Base-by-base conservation (phyloP, 2,329 filamentous ascomycete genomes). In the Hirsutella rhossiliensis region DNA sequence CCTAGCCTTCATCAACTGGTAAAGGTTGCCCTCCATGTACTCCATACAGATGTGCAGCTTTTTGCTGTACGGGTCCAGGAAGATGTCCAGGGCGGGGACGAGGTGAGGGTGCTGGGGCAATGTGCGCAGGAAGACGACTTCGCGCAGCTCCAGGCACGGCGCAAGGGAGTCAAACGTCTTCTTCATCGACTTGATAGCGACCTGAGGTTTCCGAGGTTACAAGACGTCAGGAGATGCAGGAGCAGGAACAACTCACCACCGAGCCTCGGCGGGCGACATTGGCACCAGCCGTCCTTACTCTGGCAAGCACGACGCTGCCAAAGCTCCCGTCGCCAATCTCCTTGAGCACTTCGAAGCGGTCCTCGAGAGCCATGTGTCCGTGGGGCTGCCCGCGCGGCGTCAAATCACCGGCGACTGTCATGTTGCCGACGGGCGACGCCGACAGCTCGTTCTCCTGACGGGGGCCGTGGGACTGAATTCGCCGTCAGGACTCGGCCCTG, bases 161-260 rank as follows among this genome's bases (percentile, higher is more conserved):
- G 78, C 70, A 59, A 96, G 88, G 2, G 87, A 94, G 55, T 97
- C 89, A 56, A 97, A 98, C 0, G 84, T 89, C 77, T 98, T 98
- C 75, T 98, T 98, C 92, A 98, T 98, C 6, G 92, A 97, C 69
- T 98, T 98, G 68, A 98, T 96, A 38, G 92, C 92, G 56, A 98
- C 85, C 92, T 97, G 44, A 37, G 45, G 44, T 45, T 27, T 34
- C 42, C 20, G 20, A 15, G 5, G 20, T 29, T 20, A 45, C 36
- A 40, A 44, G 49, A 55, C 17, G 18, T 15, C 8, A 17, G 9
- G 11, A 18, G 4, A 20, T 7, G 12, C 39, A 49, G 53, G 43
- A 38, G 38, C 29, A 34, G 31, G 28, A 43, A 30, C 20, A 50
- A 72, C 82, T 73, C 80, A 97, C 90, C 72, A 97, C 78, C 46